A percentile compares a stretch with the other conserved stretches of the same genome.
These are phyloP conservation scores for Wallacemonas collosoma DNA, from an alignment of 208 protist genomes.

Conservation along the genomic window DNA sequence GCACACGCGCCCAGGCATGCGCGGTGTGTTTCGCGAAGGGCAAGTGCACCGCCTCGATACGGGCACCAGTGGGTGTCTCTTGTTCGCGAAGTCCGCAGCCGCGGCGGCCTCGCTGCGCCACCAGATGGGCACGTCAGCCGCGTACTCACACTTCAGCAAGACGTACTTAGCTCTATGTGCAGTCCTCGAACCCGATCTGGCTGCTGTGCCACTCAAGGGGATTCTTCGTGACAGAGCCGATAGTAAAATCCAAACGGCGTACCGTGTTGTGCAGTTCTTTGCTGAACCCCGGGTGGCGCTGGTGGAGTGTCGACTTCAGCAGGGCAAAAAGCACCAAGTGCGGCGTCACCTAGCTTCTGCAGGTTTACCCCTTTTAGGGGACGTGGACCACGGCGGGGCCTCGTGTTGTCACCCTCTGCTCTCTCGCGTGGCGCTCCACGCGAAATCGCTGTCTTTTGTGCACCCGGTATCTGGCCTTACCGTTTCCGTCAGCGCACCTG, in stretches of 20 bases:
- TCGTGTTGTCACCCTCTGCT: slow-evolving; percentile 61
- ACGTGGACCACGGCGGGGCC: slow-evolving; percentile 81
- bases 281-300: slow-evolving; percentile 42
- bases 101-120: slow-evolving; percentile 71
- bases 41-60: slow-evolving; percentile 82
- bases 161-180: slow-evolving; percentile 76
- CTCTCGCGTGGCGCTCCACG: slow-evolving; percentile 74
- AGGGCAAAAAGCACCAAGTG: slow-evolving; percentile 90
- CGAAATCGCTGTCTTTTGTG: slow-evolving; percentile 55
- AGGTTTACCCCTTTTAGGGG: slow-evolving; percentile 75
- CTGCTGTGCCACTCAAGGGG: slow-evolving; percentile 43
- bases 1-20: slow-evolving; percentile 16
- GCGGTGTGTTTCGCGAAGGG: slow-evolving; percentile 58
- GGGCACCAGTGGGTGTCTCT: slow-evolving; percentile 74
- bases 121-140: slow-evolving; percentile 76
- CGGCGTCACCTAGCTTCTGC: slow-evolving; percentile 72
- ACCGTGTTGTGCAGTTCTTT: slow-evolving; percentile 66
- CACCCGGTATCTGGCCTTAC: slow-evolving; percentile 55
- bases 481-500: slow-evolving; percentile 43
- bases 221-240: slow-evolving; percentile 50
- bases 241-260: slow-evolving; percentile 58
- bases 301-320: slow-evolving; percentile 79
- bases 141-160: slow-evolving; percentile 63
- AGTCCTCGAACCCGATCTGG: slow-evolving; percentile 67
- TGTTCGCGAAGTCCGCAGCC: slow-evolving; percentile 62